Conservation (phyloP, 805 yeast genomes). For the Sugiyamaella valdiviana region DNA sequence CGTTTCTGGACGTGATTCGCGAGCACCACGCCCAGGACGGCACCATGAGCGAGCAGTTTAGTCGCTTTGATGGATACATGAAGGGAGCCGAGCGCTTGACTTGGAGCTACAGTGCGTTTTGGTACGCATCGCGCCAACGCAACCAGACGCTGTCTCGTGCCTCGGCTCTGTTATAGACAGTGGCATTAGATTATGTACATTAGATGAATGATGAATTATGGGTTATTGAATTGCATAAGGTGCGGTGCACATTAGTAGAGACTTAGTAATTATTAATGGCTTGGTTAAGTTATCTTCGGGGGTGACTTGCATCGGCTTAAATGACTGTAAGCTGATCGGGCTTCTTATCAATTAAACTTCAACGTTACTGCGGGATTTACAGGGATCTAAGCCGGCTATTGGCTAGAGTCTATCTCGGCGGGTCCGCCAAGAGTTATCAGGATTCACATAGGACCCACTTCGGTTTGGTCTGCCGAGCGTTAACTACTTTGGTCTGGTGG, state of each 20-base stretch:
- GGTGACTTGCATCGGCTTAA: too few relatives aligned
- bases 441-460: too few relatives aligned
- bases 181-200: neutral
- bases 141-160: conserved; percentile 10
- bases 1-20: conserved; percentile 42
- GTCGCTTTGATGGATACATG: conserved; percentile 71
- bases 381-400: too few relatives aligned
- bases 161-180: neutral
- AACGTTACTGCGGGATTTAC: too few relatives aligned
- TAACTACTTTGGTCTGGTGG: conserved; percentile 66
- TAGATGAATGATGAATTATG: neutral
- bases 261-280: too few relatives aligned
- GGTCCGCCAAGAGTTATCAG: too few relatives aligned
- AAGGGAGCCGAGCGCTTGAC: conserved; percentile 84
- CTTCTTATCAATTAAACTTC: too few relatives aligned
- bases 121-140: conserved; percentile 43
- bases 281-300: too few relatives aligned
- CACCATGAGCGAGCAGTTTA: conserved; percentile 83
- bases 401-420: too few relatives aligned
- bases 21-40: conserved; percentile 54
- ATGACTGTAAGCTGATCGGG: too few relatives aligned
- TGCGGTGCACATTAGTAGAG: too few relatives aligned
- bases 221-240: neutral
- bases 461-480: conserved; percentile 84
- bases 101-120: conserved; percentile 82